These are phyloP conservation scores for Tetradesmus lagerheimii DNA, from an alignment of 139 green algal species.

Conservation along the genomic window DNA sequence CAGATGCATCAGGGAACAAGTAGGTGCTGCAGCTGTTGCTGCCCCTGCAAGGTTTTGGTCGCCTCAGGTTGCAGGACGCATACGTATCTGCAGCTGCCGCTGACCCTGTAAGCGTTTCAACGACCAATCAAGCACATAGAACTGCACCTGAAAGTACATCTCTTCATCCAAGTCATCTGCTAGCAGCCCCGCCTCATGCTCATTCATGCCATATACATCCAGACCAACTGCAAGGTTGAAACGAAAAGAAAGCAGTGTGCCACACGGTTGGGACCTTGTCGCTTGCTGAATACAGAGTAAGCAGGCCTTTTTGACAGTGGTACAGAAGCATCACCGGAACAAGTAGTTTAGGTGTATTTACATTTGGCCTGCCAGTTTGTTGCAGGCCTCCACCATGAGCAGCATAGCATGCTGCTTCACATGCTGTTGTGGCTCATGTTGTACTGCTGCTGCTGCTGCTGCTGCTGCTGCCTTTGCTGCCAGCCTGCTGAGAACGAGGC, in stretches of 20 bases:
- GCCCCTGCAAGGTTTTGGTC: neutral
- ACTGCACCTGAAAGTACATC: conserved; percentile 50
- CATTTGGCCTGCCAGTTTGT: no score
- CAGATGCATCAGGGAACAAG: no score
- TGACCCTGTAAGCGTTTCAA: neutral
- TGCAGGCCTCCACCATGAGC: no score
- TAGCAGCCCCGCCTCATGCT: conserved; percentile 65
- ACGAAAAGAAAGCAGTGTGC: neutral
- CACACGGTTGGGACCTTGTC: neutral
- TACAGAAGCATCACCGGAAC: no score
- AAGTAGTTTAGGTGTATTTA: no score
- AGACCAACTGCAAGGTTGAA: conserved; percentile 47
- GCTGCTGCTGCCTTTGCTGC: neutral
- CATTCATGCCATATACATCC: conserved; percentile 46
- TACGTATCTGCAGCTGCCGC: neutral
- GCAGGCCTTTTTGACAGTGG: no score
- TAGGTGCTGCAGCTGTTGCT: neutral
- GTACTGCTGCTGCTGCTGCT: neutral
- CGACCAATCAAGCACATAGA: no score
- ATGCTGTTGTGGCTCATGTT: neutral
- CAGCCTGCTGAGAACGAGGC: neutral
- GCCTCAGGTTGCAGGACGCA: neutral
- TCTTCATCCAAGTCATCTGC: conserved; percentile 50
- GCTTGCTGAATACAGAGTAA: no score
- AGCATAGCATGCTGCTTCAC: no score